These are phyloP conservation scores for Rickenella mellea DNA, from an alignment of 768 basidiomycete genomes.

Conservation along the genomic window DNA sequence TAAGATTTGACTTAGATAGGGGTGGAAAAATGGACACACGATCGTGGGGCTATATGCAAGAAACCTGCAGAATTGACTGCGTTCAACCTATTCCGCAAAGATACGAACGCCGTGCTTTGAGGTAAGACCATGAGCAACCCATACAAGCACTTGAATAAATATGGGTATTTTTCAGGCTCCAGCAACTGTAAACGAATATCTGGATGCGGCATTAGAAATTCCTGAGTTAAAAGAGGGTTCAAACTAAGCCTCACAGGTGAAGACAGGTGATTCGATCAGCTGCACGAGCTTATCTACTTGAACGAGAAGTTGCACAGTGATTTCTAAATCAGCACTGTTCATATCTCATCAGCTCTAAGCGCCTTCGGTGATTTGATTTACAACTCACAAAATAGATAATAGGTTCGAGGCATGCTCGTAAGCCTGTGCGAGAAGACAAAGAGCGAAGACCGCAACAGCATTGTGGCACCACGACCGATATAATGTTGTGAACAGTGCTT, in stretches of 20 bases:
- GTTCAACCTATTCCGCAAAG: conserved; percentile 85
- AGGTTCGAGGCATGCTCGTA: conserved; percentile 98
- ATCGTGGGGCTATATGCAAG: conserved; percentile 79
- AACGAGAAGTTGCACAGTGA: conserved; percentile 88
- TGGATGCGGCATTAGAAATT: conserved; percentile 17
- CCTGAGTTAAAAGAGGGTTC: background rate
- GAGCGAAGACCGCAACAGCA: conserved; percentile 90
- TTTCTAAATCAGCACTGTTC: conserved; percentile 85
- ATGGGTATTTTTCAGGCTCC: conserved; percentile 93
- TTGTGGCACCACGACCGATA: conserved; percentile 99
- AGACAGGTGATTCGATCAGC: conserved; percentile 95
- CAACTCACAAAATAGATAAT: conserved; percentile 81
- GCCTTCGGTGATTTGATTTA: conserved; percentile 4
- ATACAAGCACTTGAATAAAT: conserved; percentile 95
- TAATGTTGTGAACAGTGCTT: conserved; percentile 85
- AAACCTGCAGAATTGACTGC: conserved; percentile 95
- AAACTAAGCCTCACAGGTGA: conserved; percentile 63
- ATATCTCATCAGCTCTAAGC: background rate
- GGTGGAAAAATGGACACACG: conserved; percentile 36
- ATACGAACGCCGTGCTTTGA: conserved; percentile 93
- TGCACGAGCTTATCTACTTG: conserved; percentile 98
- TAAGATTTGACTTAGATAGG: background rate
- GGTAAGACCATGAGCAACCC: conserved; percentile 95
- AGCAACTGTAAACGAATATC: conserved; percentile 87
- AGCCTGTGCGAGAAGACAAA: conserved; percentile 94